Evolutionary conservation across 345 rosid species (phyloP).

Genomic region (Populus pruinosa): DNA sequence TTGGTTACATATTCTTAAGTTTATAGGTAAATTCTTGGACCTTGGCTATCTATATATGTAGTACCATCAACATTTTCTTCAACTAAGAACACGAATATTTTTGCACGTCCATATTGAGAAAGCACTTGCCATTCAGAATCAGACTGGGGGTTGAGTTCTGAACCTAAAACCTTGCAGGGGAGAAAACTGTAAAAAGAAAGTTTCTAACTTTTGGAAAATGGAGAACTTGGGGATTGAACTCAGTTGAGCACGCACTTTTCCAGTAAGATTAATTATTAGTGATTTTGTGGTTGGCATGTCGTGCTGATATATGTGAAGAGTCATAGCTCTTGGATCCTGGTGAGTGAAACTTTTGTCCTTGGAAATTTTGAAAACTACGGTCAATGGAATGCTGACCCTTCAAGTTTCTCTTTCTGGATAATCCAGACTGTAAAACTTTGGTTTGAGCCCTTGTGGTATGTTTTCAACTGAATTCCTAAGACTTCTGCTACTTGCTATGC

Average conservation of each 20-base stretch:
- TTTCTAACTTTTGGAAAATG: no score
- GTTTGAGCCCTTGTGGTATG: neutral
- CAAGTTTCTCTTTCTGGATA: neutral
- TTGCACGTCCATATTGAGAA: neutral
- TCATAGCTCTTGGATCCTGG: neutral
- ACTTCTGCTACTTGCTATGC: neutral
- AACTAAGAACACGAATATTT: neutral
- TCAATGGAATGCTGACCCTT: neutral
- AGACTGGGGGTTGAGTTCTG: neutral
- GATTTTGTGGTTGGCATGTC: neutral
- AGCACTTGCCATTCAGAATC: neutral
- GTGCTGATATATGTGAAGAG: neutral
- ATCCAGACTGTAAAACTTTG: neutral
- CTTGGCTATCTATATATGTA: neutral
- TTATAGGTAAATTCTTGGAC: neutral
- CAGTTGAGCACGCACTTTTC: neutral
- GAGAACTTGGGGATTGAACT: neutral
- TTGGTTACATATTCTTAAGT: neutral
- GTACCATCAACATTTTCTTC: neutral
- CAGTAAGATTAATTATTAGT: neutral
- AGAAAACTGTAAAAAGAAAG: no score
- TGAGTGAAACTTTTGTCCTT: neutral
- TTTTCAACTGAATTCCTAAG: neutral
- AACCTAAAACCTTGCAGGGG: no score
- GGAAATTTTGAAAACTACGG: neutral